These are phyloP conservation scores for Rostrohypoxylon terebratum DNA, from an alignment of 495 filamentous ascomycete species.

Conservation along the genomic window DNA sequence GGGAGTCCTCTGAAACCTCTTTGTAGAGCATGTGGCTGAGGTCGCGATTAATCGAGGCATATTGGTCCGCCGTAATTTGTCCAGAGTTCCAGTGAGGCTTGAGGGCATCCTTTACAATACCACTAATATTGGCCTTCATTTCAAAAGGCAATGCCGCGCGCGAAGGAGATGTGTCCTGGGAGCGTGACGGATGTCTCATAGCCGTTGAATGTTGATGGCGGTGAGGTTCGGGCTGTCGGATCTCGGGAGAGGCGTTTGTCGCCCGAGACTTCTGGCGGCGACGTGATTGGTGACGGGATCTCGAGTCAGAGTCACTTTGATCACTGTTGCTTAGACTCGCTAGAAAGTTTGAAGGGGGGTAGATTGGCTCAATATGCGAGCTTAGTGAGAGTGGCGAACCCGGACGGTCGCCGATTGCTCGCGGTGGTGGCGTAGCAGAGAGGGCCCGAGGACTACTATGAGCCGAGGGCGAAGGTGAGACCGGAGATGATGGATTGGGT, in stretches of 20 bases:
- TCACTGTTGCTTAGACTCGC: slow-evolving; percentile 62
- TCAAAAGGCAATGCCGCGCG: slow-evolving; percentile 70
- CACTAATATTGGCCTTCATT: slow-evolving; percentile 83
- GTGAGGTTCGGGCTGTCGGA: slow-evolving; percentile 65
- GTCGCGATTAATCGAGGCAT: slow-evolving; percentile 85
- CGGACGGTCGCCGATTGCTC: slow-evolving; percentile 68
- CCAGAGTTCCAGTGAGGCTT: slow-evolving; percentile 79
- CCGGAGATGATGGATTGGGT: slow-evolving; percentile 75
- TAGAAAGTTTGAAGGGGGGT: slow-evolving; percentile 70
- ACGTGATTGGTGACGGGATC: slow-evolving; percentile 35
- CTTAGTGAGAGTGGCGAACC: slow-evolving; percentile 77
- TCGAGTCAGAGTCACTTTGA: slow-evolving; percentile 61
- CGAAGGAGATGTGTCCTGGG: slow-evolving; percentile 67
- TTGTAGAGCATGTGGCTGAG: slow-evolving; percentile 90
- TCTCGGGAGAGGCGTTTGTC: slow-evolving; percentile 48
- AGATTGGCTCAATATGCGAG: slow-evolving; percentile 71
- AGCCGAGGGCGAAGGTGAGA: slow-evolving; percentile 76
- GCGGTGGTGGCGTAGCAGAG: slow-evolving; percentile 77
- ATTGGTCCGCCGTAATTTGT: slow-evolving; percentile 81
- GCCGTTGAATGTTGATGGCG: slow-evolving; percentile 48
- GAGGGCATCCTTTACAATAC: slow-evolving; percentile 80
- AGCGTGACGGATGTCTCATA: slow-evolving; percentile 54
- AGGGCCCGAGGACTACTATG: slow-evolving; percentile 75
- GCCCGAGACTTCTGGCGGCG: slow-evolving; percentile 16
- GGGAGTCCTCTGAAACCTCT: slow-evolving; percentile 70